phyloP scores from a whole-genome alignment of 2,329 filamentous ascomycete species.

The Chrysoporthe puriensis region DNA sequence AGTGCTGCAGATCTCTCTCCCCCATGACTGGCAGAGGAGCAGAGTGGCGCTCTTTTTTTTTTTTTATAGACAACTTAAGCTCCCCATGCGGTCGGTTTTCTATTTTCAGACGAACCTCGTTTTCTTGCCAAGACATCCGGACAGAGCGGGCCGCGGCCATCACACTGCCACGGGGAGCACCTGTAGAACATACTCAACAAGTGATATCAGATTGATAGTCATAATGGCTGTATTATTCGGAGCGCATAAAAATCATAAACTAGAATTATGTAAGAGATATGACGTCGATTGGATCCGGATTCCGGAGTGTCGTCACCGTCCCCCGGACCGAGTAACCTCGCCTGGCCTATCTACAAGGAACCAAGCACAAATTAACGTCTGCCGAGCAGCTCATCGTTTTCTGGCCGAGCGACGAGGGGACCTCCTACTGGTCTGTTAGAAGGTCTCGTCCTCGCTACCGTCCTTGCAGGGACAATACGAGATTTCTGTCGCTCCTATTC shows the following conservation, averaged over 20 bases:
- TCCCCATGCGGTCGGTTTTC: neutral
- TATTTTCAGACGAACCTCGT: slow-evolving; percentile 5
- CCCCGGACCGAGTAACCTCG: slow-evolving; percentile 2
- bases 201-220: neutral
- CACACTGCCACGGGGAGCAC: neutral
- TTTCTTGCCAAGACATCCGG: neutral
- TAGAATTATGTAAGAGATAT: neutral
- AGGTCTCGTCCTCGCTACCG: neutral
- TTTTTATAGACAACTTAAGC: neutral
- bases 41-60: no score
- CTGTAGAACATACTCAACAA: neutral
- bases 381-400: neutral
- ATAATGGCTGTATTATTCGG: neutral
- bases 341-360: neutral
- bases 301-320: slow-evolving; percentile 1
- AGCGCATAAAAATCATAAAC: neutral
- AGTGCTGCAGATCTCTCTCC: neutral
- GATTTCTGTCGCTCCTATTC: slow-evolving; percentile 5
- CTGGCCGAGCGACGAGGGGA: neutral
- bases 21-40: neutral
- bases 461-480: slow-evolving; percentile 9
- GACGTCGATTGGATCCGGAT: neutral
- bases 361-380: neutral
- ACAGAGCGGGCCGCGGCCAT: neutral
- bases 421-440: slow-evolving; percentile 4